Conservation (phyloP, 2,329 filamentous ascomycete genomes). For the Lecanicillium sp. region DNA sequence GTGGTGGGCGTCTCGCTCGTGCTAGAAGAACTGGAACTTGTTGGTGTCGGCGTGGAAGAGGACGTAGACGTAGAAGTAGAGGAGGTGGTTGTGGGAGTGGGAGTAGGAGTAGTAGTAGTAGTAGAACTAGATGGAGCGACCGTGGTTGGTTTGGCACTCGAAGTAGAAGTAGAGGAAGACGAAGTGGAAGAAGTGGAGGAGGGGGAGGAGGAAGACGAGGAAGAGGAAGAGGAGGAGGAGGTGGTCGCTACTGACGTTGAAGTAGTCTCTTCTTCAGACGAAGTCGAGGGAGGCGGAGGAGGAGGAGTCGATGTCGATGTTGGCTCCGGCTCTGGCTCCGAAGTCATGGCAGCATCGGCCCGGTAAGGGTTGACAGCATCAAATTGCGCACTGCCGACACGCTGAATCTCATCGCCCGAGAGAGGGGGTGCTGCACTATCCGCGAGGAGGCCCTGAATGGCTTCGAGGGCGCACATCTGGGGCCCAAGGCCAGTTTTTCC, state of each 20-base stretch:
- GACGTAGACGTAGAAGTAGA: slow-evolving; percentile 1
- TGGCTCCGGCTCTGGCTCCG: slow-evolving; percentile 2
- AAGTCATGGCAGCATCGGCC: slow-evolving; percentile 3
- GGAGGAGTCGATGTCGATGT: slow-evolving; percentile 1
- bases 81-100: slow-evolving; percentile 1
- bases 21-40: neutral
- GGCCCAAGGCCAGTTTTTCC: slow-evolving; percentile 48
- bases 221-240: neutral
- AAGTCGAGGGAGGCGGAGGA: slow-evolving; percentile 8
- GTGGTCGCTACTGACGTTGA: neutral
- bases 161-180: neutral
- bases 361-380: slow-evolving; percentile 12
- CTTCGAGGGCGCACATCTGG: slow-evolving; percentile 57
- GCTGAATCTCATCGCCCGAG: slow-evolving; percentile 37
- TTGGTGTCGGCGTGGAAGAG: neutral
- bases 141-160: neutral
- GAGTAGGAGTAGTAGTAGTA: neutral
- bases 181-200: neutral
- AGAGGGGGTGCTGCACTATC: slow-evolving; percentile 35
- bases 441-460: slow-evolving; percentile 50
- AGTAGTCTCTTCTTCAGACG: neutral
- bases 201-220: neutral
- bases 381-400: slow-evolving; percentile 24
- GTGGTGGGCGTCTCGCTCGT: slow-evolving; percentile 5
- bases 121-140: neutral